Evolutionary conservation across 805 yeast species (phyloP), one percentile per base, ranked within the genome.

Genomic region (Hanseniaspora osmophila): DNA sequence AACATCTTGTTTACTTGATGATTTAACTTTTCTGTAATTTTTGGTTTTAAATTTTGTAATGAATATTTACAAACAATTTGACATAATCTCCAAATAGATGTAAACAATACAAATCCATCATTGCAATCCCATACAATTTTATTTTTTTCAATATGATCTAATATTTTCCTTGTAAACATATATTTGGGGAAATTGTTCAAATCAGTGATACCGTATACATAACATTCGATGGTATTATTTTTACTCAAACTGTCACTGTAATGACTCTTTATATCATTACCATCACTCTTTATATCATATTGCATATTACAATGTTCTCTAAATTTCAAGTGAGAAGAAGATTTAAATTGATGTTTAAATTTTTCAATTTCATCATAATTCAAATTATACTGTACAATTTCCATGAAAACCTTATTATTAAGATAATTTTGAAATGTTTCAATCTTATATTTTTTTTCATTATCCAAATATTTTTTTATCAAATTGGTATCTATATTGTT

Each of bases 51-150:
- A 22, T 22, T 22, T 22, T 22, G 27, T 22, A 22, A 22, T 22
- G 60, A 47, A 22, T 58, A 61, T 16, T 54, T 52, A 60, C 59
- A 59, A 9, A 60, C 59, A 48, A 60, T 64, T 50, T 61, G 65
- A 51, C 57, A 61, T 30, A 61, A 49, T 60, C 87, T 84, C 95
- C 95, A 86, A 43, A 86, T 71, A 0, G 94, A 94, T 0, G 95
- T 86, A 43, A 86, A 69, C 54, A 84, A 94, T 10, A 86, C 95
- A 58, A 78, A 80, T 0, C 95, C 95, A 2, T 92, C 78, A 51
- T 72, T 74, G 57, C 80, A 78, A 59, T 83, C 92, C 95, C 95
- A 86, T 50, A 85, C 78, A 19, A 18, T 17, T 12, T 38, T 15
- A 38, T 38, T 38, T 38, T 38, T 18, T 18, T 6, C 19, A 5